Evolutionary conservation across 331 rosid genomes (phyloP).

Genomic region (Arachis monticola): DNA sequence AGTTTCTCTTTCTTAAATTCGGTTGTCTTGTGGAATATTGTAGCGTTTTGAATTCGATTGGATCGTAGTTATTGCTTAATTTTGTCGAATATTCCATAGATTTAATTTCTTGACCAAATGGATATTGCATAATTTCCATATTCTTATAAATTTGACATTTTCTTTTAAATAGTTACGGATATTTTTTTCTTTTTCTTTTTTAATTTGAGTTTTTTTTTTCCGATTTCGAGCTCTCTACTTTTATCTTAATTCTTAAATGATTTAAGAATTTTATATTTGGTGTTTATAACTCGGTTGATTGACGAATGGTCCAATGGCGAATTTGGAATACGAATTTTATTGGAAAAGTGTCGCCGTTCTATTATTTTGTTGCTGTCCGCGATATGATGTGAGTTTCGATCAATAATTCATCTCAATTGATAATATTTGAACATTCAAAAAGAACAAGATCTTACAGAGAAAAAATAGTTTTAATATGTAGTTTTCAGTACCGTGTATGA

Average conservation of each 20-base stretch:
- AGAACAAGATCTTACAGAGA: too few relatives aligned
- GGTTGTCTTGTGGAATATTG: neutral
- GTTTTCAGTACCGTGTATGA: too few relatives aligned
- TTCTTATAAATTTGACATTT: slow-evolving; percentile 12
- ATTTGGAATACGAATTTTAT: slow-evolving; percentile 6
- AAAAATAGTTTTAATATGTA: too few relatives aligned
- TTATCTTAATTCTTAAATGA: neutral
- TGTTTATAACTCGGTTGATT: slow-evolving; percentile 26
- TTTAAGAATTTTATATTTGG: neutral
- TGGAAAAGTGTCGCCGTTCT: slow-evolving; percentile 7
- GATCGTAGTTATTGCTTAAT: slow-evolving; percentile 36
- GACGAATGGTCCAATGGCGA: neutral
- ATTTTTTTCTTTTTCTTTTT: neutral
- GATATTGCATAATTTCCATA: slow-evolving; percentile 18
- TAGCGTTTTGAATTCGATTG: neutral
- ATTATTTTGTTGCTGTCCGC: neutral
- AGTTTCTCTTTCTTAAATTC: slow-evolving; percentile 35
- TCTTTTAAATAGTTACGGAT: neutral
- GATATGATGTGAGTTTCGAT: neutral
- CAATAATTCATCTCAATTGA: neutral
- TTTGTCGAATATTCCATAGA: slow-evolving; percentile 34
- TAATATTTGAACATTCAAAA: too few relatives aligned
- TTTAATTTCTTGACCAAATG: neutral
- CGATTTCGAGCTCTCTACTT: neutral
- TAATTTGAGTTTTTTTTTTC: neutral